These are phyloP conservation scores for Euphorbia schlechtendalii DNA, from an alignment of 441 rosid species.

Conservation along the genomic window DNA sequence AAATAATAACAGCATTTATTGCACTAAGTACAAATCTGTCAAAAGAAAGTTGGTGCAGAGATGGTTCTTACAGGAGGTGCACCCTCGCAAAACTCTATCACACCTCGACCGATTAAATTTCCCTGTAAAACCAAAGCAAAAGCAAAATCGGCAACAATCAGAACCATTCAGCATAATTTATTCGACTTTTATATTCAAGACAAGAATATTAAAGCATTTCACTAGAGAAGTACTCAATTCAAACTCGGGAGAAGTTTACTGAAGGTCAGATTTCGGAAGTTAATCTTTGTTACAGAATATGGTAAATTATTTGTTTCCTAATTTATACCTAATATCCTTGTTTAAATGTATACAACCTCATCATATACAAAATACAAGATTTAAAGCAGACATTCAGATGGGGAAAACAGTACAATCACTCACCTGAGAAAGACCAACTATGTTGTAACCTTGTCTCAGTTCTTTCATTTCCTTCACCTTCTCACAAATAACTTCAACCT, in stretches of 20 bases:
- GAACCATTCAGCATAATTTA: neutral
- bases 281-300: too few relatives aligned
- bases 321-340: too few relatives aligned
- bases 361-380: too few relatives aligned
- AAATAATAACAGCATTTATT: neutral
- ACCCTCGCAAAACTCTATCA: slow-evolving; percentile 70
- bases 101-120: slow-evolving; percentile 76
- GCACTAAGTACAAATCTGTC: slow-evolving; percentile 1
- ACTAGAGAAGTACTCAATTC: neutral
- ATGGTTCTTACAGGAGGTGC: slow-evolving; percentile 57
- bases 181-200: neutral
- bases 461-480: slow-evolving; percentile 69
- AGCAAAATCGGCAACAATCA: neutral
- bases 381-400: too few relatives aligned
- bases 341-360: too few relatives aligned
- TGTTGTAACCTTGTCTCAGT: slow-evolving; percentile 53
- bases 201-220: neutral
- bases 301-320: too few relatives aligned
- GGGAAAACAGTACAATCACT: slow-evolving; percentile 10
- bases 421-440: slow-evolving; percentile 87
- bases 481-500: slow-evolving; percentile 46
- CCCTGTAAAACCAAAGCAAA: slow-evolving; percentile 46
- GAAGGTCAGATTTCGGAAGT: too few relatives aligned
- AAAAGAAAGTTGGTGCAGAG: too few relatives aligned
- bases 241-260: too few relatives aligned